Evolutionary conservation across 208 protist genomes (phyloP), one percentile per base, ranked within the genome.

Genomic region (Leishmania arabica): DNA sequence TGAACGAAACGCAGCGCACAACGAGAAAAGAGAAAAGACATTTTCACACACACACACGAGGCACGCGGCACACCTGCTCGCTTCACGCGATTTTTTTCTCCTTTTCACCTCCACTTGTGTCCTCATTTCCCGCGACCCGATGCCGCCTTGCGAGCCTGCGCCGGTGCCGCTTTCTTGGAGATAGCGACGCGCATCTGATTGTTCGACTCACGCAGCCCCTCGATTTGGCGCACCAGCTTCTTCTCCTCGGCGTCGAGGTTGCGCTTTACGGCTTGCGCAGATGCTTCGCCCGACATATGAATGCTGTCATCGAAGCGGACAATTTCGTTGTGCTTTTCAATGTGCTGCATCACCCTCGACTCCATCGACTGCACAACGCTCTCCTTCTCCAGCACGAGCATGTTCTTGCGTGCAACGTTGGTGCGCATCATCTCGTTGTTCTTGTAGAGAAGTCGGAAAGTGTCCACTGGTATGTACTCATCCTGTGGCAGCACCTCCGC

Each of bases 311-410:
- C 87, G 60, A 95, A 77, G 5, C 87, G 84, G 31, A 79, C 87
- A 21, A 84, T 80, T 60, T 86, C 85, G 73, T 95, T 95, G 79
- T 95, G 86, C 34, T 72, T 79, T 37, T 87, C 84, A 49, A 91
- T 88, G 75, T 88, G 90, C 45, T 86, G 84, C 11, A 78, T 65
- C 77, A 97, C 56, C 77, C 92, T 96, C 66, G 91, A 90, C 69
- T 97, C 92, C 53, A 97, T 85, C 31, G 94, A 88, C 71, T 97
- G 85, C 81, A 98, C 88, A 15, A 88, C 91, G 66, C 85, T 89
- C 79, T 97, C 94, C 88, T 97, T 97, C 85, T 98, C 95, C 27
- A 97, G 83, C 75, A 96, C 92, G 47, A 98, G 83, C 91, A 98
- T 96, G 80, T 97, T 95, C 87, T 97, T 98, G 69, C 94, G 93